phyloP scores from a whole-genome alignment of 768 basidiomycete species.

The Mycena belliarum region DNA sequence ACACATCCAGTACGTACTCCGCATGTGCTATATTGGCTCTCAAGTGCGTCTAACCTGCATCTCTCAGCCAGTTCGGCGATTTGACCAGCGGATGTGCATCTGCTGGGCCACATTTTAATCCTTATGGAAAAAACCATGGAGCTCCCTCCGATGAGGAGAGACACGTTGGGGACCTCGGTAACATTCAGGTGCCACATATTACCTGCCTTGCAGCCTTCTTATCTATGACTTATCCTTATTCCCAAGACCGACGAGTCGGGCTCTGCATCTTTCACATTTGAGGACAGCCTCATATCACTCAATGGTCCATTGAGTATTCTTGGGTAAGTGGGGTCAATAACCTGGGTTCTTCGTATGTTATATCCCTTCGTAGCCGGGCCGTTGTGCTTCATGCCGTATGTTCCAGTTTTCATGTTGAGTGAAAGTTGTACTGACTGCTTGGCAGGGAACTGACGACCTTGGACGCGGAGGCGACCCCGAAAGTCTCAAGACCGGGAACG shows the following conservation, averaged over 20 bases:
- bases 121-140: constrained; percentile 64
- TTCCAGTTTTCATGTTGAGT: constrained; percentile 11
- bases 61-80: constrained; percentile 53
- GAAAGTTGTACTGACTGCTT: constrained; percentile 1
- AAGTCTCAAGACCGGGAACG: constrained; percentile 77
- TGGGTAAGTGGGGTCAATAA: constrained; percentile 47
- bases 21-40: background rate
- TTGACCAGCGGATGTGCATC: constrained; percentile 64
- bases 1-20: constrained; percentile 77
- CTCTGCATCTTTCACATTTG: constrained; percentile 55
- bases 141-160: constrained; percentile 47
- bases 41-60: background rate
- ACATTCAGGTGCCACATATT: constrained; percentile 41
- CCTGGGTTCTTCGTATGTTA: background rate
- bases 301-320: constrained; percentile 68
- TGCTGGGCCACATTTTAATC: constrained; percentile 80
- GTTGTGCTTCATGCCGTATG: constrained; percentile 74
- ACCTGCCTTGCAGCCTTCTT: background rate
- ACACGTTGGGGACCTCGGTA: constrained; percentile 80
- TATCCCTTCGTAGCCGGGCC: constrained; percentile 48
- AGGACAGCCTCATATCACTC: constrained; percentile 63
- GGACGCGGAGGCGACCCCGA: constrained; percentile 70
- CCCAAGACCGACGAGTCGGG: constrained; percentile 54
- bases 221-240: background rate
- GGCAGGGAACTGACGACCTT: constrained; percentile 74